Conservation (phyloP, 305 asterid genomes). For the Rubia balearica region DNA sequence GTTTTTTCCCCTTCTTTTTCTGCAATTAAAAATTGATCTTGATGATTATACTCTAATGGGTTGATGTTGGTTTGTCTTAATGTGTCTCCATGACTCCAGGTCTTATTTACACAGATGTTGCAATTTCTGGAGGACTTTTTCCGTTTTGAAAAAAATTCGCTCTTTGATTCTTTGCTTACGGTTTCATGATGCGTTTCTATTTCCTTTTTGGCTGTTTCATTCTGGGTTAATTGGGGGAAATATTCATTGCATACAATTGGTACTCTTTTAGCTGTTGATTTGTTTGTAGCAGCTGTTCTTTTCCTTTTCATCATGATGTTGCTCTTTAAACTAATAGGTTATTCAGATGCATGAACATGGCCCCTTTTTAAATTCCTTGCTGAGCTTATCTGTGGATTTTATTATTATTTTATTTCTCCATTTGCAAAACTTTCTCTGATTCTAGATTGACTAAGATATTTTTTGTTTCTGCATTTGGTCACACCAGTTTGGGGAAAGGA, state of each 20-base stretch:
- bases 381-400: conserved; percentile 6
- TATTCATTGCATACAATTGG: not conserved
- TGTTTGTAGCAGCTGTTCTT: conserved; percentile 30
- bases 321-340: conserved; percentile 11
- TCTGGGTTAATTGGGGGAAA: not conserved
- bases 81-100: not conserved
- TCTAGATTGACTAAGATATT: conserved; percentile 20
- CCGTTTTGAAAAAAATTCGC: not conserved
- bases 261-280: conserved; percentile 13
- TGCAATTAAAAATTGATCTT: not conserved
- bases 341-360: conserved; percentile 12
- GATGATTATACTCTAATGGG: not conserved
- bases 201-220: conserved; percentile 1
- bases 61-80: not conserved
- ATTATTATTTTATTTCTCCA: not conserved
- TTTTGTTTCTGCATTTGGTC: conserved; percentile 12
- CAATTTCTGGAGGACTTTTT: not conserved
- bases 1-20: not conserved
- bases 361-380: conserved; percentile 7
- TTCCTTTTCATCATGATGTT: conserved; percentile 17
- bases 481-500: conserved; percentile 9
- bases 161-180: not conserved
- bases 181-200: not conserved
- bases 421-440: not conserved
- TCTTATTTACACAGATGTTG: not conserved